These are phyloP conservation scores for Corylus americana DNA, from an alignment of 306 rosid species.

Conservation along the genomic window DNA sequence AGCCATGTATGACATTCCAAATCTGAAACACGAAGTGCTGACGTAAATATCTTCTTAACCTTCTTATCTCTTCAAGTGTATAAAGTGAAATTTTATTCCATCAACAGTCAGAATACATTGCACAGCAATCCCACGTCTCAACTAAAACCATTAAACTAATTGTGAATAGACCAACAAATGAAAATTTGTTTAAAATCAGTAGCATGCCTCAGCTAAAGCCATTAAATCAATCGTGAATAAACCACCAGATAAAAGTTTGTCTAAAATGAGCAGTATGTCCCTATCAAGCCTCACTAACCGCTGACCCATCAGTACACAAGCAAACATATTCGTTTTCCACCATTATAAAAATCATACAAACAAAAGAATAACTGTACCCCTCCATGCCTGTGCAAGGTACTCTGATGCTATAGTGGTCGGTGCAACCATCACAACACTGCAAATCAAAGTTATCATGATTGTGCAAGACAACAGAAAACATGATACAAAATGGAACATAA, in stretches of 20 bases:
- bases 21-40: no score
- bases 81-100: conserved; percentile 56
- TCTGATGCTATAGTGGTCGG: conserved; percentile 75
- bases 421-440: conserved; percentile 78
- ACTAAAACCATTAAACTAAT: conserved; percentile 86
- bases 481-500: conserved; percentile 1
- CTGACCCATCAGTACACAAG: conserved; percentile 46
- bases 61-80: no score
- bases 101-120: conserved; percentile 87
- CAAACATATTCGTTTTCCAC: conserved; percentile 73
- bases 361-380: conserved; percentile 73
- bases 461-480: conserved; percentile 21
- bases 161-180: conserved; percentile 75
- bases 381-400: conserved; percentile 69
- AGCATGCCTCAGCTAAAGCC: conserved; percentile 68
- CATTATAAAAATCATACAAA: conserved; percentile 86
- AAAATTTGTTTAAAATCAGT: conserved; percentile 32
- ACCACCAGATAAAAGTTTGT: conserved; percentile 61
- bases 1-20: no score
- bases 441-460: conserved; percentile 42
- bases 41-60: no score
- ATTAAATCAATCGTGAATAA: conserved; percentile 74
- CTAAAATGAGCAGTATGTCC: conserved; percentile 70
- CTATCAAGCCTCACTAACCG: conserved; percentile 55
- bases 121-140: conserved; percentile 96